These are phyloP conservation scores for Leucaena leucocephala DNA, from an alignment of 306 rosid species.

Conservation along the genomic window DNA sequence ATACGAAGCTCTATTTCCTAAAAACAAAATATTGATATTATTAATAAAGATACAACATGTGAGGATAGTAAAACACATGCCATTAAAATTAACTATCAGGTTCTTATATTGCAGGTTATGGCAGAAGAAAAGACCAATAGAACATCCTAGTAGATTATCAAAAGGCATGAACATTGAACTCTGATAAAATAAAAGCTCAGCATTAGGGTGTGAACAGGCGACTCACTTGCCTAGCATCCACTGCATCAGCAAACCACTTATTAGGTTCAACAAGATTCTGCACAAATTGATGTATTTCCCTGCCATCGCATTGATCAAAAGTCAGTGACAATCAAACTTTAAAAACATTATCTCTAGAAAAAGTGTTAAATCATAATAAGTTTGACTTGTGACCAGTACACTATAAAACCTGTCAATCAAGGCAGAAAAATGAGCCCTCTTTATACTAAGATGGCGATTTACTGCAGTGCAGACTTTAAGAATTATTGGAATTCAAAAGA, in stretches of 20 bases:
- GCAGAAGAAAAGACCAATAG: constrained; percentile 9
- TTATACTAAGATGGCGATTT: constrained; percentile 66
- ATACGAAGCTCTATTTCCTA: constrained; percentile 97
- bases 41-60: constrained; percentile 13
- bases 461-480: constrained; percentile 71
- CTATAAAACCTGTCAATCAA: constrained; percentile 75
- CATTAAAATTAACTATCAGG: neutral
- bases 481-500: neutral
- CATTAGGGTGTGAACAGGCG: constrained; percentile 19
- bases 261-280: constrained; percentile 87
- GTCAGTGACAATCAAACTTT: constrained; percentile 20
- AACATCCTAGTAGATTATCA: neutral
- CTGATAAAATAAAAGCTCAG: constrained; percentile 12
- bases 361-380: neutral
- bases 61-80: constrained; percentile 4
- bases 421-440: constrained; percentile 89
- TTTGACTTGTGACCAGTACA: neutral
- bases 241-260: constrained; percentile 82
- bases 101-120: neutral
- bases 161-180: neutral
- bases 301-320: constrained; percentile 33
- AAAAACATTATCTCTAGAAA: neutral
- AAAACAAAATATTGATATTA: constrained; percentile 9
- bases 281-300: constrained; percentile 78
- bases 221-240: constrained; percentile 95